Evolutionary conservation across 768 basidiomycete genomes (phyloP).

Genomic region (Tulasnella sp.): DNA sequence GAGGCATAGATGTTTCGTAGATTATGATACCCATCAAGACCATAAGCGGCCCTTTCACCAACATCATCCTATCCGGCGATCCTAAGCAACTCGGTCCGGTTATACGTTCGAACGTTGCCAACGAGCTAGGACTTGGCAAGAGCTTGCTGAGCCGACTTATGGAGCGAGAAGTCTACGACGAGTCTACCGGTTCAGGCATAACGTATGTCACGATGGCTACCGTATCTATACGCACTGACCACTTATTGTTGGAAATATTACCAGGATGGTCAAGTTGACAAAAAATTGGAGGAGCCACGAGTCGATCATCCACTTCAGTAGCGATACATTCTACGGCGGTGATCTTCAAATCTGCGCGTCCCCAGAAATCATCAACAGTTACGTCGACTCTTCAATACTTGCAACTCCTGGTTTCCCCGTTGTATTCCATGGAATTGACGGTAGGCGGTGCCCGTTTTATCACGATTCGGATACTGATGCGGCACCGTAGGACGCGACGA

Average conservation of each 20-base stretch:
- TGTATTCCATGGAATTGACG: conserved; percentile 46
- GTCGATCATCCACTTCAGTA: conserved; percentile 48
- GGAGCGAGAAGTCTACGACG: conserved; percentile 23
- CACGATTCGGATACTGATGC: not conserved
- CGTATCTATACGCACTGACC: conserved; percentile 29
- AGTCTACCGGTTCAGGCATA: conserved; percentile 15
- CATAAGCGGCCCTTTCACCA: conserved; percentile 26
- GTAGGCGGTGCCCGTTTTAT: conserved; percentile 21
- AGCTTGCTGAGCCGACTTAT: conserved; percentile 12
- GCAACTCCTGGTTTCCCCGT: conserved; percentile 42
- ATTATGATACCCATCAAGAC: conserved; percentile 35
- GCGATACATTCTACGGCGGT: conserved; percentile 43
- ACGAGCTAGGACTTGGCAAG: not conserved
- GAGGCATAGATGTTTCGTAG: conserved; percentile 19
- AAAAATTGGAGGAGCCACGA: conserved; percentile 55
- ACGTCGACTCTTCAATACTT: conserved; percentile 28
- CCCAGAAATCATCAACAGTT: conserved; percentile 14
- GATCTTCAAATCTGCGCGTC: conserved; percentile 40
- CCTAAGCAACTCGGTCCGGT: conserved; percentile 24
- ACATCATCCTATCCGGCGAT: conserved; percentile 31
- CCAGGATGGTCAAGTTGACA: conserved; percentile 46
- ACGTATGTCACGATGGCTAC: too few relatives aligned
- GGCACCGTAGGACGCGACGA: conserved; percentile 32
- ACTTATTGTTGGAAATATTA: not conserved
- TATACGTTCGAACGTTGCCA: not conserved